Conservation (phyloP, 2,329 filamentous ascomycete species). For the Fusarium torreyae region DNA sequence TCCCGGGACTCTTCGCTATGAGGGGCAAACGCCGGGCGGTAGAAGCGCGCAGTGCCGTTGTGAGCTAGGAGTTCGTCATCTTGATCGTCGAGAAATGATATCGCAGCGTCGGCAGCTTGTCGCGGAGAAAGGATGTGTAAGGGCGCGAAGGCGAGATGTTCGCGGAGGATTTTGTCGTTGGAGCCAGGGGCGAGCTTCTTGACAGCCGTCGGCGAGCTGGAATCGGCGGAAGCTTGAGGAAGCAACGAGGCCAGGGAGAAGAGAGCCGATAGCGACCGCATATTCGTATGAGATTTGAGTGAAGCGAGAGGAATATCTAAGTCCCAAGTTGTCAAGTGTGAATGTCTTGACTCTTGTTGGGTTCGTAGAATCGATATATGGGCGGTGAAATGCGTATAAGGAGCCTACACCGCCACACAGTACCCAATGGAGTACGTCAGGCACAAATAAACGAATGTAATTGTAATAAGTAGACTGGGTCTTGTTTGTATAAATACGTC, state of each 20-base stretch:
- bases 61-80: slow-evolving; percentile 42
- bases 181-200: slow-evolving; percentile 80
- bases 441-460: neutral
- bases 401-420: slow-evolving; percentile 34
- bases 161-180: slow-evolving; percentile 80
- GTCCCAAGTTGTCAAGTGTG: slow-evolving; percentile 1
- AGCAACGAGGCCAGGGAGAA: slow-evolving; percentile 65
- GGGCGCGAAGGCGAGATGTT: slow-evolving; percentile 71
- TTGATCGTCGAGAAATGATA: slow-evolving; percentile 50
- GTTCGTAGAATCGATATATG: slow-evolving; percentile 4
- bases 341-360: slow-evolving; percentile 3
- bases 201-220: slow-evolving; percentile 70
- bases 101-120: slow-evolving; percentile 52
- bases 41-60: slow-evolving; percentile 49
- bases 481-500: slow-evolving; percentile 13
- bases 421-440: slow-evolving; percentile 14
- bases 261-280: slow-evolving; percentile 59
- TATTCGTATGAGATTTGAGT: slow-evolving; percentile 43
- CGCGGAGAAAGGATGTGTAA: slow-evolving; percentile 48
- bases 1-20: slow-evolving; percentile 57
- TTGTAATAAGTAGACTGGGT: neutral
- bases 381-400: slow-evolving; percentile 26
- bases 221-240: slow-evolving; percentile 55
- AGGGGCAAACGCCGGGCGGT: slow-evolving; percentile 66
- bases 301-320: slow-evolving; percentile 1